Conservation (phyloP, 768 basidiomycete genomes). For the Amyloporia xantha region DNA sequence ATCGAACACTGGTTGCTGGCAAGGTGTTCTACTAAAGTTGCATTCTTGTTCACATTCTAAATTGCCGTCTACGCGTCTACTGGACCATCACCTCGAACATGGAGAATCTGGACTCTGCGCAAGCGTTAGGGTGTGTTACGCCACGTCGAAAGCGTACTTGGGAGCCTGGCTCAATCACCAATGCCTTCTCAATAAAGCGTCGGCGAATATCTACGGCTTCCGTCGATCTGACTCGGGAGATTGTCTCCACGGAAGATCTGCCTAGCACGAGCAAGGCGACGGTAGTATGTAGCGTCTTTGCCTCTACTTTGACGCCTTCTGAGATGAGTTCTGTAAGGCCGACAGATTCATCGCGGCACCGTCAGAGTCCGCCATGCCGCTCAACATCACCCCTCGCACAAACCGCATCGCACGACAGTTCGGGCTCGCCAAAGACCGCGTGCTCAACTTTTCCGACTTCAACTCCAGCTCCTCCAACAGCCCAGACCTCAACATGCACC, state of each 20-base stretch:
- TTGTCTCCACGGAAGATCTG: background rate
- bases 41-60: no score
- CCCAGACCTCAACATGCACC: constrained; percentile 41
- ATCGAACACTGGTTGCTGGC: no score
- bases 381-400: constrained; percentile 61
- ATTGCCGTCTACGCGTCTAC: no score
- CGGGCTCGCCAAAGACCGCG: constrained; percentile 49
- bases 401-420: constrained; percentile 57
- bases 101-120: no score
- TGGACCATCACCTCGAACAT: no score
- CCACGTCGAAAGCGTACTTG: constrained; percentile 3
- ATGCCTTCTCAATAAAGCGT: constrained; percentile 3
- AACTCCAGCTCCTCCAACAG: constrained; percentile 26
- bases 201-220: constrained; percentile 1
- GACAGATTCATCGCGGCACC: constrained; percentile 57
- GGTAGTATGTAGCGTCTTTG: background rate
- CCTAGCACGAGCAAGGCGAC: background rate
- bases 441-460: constrained; percentile 46
- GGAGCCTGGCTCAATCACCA: constrained; percentile 2
- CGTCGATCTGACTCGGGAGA: background rate
- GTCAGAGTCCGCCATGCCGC: constrained; percentile 43
- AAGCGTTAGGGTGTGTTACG: no score
- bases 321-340: constrained; percentile 29
- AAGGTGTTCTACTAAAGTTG: no score
- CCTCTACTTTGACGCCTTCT: background rate